phyloP scores from a whole-genome alignment of 306 rosid species.

The Begonia peltatifolia region DNA sequence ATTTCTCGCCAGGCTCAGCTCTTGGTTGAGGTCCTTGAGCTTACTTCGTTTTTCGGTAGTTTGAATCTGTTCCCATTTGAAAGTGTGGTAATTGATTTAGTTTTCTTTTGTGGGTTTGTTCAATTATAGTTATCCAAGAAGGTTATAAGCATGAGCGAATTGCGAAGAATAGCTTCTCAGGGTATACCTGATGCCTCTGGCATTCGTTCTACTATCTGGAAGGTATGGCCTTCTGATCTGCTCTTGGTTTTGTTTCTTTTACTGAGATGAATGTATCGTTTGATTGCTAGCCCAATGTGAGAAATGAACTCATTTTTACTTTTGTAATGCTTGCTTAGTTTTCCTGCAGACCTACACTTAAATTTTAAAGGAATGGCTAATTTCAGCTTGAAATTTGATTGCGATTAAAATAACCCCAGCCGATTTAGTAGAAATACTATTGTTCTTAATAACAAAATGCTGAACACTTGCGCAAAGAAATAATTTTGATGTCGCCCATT shows the following conservation, averaged over 20 bases:
- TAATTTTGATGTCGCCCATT: too few species aligned
- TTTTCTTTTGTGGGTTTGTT: neutral
- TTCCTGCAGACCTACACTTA: too few species aligned
- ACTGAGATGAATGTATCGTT: neutral
- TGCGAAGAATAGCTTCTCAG: constrained; percentile 67
- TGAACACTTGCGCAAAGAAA: too few species aligned
- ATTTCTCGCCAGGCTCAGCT: constrained; percentile 79
- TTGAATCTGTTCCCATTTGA: neutral
- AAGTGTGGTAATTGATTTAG: constrained; percentile 3
- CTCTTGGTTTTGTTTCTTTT: neutral
- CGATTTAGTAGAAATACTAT: too few species aligned
- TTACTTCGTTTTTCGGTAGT: too few species aligned
- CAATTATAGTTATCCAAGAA: constrained; percentile 56
- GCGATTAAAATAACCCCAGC: too few species aligned
- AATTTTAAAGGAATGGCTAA: too few species aligned
- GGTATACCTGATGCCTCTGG: constrained; percentile 90
- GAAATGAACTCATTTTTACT: too few species aligned
- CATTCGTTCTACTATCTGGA: constrained; percentile 88
- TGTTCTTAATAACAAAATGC: too few species aligned
- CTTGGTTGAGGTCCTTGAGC: constrained; percentile 41
- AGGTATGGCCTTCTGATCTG: constrained; percentile 24
- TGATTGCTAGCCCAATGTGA: neutral
- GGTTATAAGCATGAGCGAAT: constrained; percentile 49
- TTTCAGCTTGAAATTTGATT: too few species aligned
- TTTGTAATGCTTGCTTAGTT: too few species aligned